Base-by-base conservation (phyloP, 176 grass and related monocot genomes). In the Ampelocalamus luodianensis region DNA sequence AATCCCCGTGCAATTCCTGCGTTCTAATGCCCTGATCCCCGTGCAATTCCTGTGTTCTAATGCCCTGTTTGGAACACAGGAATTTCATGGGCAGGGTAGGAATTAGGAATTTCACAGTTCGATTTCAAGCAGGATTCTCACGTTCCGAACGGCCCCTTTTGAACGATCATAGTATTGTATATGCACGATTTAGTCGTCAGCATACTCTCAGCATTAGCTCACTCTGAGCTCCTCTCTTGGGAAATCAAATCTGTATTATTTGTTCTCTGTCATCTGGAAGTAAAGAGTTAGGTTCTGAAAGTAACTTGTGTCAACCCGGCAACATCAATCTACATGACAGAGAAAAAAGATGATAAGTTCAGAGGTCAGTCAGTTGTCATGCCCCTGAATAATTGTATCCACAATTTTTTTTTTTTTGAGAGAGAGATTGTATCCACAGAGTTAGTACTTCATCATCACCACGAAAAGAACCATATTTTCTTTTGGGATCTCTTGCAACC, bases 261-360 rank as follows among this genome's bases (percentile, higher is more conserved):
- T 53, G 43, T 72, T 72, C 23, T 49, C 23, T 34, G 44, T 45
- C 44, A 74, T 49, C 16, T 32, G 16, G 71, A 73, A 74, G 71
- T 18, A 11, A 26, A 12, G 54, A 15, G 24, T 72, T 54, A 56
- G 73, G 50, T 58, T 10, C 50, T 5, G 34, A 76, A 58, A 76
- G 50, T 56, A 39, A 76, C 46, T 14, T 23, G 5, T 3, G 8
- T 50, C 26, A 53, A 42, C 74, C 74, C 2, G 3, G 17, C 29
- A 40, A 26, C 53, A 58, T 42, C 20, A 42, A 22, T 24, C 11
- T 4, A 43, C 22, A 77, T n/a, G 54, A 43, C 20, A 42, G 74
- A 24, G 53, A 60, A 58, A 60, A 42, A 60, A 26, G 11, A 14
- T 23, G 2, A 61, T 22, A 45, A 45, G 80, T 50, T 75, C 45